Evolutionary conservation across 1,284 basidiomycete species (phyloP).

Genomic region (Cryptococcus sp.): DNA sequence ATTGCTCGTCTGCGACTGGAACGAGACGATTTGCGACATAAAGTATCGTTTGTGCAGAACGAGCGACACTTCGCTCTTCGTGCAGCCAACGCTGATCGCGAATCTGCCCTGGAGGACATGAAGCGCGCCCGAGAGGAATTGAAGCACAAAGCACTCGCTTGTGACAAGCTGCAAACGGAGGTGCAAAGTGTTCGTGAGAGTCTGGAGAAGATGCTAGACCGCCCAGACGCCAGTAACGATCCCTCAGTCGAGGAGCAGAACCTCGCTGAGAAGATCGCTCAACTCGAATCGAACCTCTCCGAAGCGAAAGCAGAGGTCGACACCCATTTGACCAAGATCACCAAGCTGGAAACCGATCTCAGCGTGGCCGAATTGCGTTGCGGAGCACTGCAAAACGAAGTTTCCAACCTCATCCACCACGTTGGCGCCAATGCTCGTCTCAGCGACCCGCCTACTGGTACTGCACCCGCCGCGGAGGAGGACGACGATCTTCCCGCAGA

Average conservation of each 20-base stretch:
- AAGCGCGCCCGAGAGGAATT: conserved; percentile 20
- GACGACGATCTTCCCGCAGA: conserved; percentile 14
- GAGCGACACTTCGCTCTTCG: conserved; percentile 69
- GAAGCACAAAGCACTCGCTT: conserved; percentile 6
- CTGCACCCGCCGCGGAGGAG: conserved; percentile 1
- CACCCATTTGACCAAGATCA: conserved; percentile 3
- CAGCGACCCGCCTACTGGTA: conserved; percentile 14
- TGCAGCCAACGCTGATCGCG: conserved; percentile 61
- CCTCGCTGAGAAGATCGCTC: conserved; percentile 6
- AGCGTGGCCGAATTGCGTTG: conserved; percentile 5
- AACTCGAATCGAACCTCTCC: conserved; percentile 10
- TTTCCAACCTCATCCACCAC: conserved; percentile 18
- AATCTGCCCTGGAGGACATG: conserved; percentile 33
- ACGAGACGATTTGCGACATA: conserved; percentile 66
- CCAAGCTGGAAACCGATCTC: conserved; percentile 8
- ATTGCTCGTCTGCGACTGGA: conserved; percentile 69
- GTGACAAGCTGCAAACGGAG: conserved; percentile 18
- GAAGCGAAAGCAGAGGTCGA: conserved; percentile 1
- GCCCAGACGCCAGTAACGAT: conserved; percentile 12
- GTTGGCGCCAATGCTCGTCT: conserved; percentile 16
- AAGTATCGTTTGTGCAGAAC: conserved; percentile 69
- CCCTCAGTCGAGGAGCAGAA: conserved; percentile 8
- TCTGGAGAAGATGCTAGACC: conserved; percentile 4
- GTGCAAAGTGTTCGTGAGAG: conserved; percentile 4
- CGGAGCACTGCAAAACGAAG: conserved; percentile 16